phyloP scores from a whole-genome alignment of 768 basidiomycete species.

The Hirschioporus abietinus region DNA sequence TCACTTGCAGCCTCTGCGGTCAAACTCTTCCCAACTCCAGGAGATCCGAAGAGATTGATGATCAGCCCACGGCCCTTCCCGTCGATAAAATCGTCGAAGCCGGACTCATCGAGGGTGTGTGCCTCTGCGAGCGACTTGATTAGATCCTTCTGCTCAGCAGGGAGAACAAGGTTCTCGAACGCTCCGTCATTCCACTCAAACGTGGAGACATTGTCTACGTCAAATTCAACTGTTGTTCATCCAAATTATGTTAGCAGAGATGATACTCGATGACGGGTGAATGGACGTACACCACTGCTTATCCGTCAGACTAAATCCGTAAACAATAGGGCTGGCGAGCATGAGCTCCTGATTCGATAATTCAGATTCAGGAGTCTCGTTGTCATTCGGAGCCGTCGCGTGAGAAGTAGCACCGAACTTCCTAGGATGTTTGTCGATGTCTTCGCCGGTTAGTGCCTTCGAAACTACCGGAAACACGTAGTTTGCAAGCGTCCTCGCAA shows the following conservation, averaged over 20 bases:
- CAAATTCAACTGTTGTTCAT: slow-evolving; percentile 46
- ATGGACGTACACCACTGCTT: slow-evolving; percentile 50
- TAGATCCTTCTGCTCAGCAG: slow-evolving; percentile 44
- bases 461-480: slow-evolving; percentile 37
- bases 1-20: slow-evolving; percentile 31
- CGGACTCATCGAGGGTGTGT: slow-evolving; percentile 42
- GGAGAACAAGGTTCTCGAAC: slow-evolving; percentile 56
- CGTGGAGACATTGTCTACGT: slow-evolving; percentile 45
- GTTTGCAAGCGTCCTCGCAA: slow-evolving; percentile 46
- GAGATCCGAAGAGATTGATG: slow-evolving; percentile 51
- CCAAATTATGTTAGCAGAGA: slow-evolving; percentile 5
- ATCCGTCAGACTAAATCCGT: slow-evolving; percentile 56
- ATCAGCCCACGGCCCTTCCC: slow-evolving; percentile 62
- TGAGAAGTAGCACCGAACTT: not conserved
- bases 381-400: slow-evolving; percentile 30
- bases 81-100: slow-evolving; percentile 57
- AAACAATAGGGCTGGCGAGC: slow-evolving; percentile 49
- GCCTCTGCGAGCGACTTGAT: slow-evolving; percentile 54
- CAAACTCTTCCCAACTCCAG: slow-evolving; percentile 46
- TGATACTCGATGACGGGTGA: not conserved
- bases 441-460: slow-evolving; percentile 20
- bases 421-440: slow-evolving; percentile 9
- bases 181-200: slow-evolving; percentile 56
- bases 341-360: slow-evolving; percentile 49
- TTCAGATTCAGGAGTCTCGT: slow-evolving; percentile 31